Percentiles rank a stretch among this genome's conserved stretches.
Evolutionary conservation across 2,329 filamentous ascomycete species (phyloP).

Genomic region (Conoideocrella luteorostrata): DNA sequence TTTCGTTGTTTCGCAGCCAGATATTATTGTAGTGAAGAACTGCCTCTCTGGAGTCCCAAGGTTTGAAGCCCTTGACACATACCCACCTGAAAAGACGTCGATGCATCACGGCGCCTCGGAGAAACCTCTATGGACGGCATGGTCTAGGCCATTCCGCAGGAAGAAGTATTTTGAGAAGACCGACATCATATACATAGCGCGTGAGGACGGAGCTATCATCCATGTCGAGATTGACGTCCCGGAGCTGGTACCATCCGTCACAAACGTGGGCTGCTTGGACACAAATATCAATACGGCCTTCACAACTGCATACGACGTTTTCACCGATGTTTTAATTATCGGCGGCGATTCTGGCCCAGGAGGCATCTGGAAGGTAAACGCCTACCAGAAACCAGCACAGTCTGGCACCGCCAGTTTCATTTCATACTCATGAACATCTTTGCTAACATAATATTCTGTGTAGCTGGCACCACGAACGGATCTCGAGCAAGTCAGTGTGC

Average conservation of each 20-base stretch:
- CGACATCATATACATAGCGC: conserved; percentile 78
- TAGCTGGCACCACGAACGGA: conserved; percentile 50
- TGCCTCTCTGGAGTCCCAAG: conserved; percentile 44
- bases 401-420: conserved; percentile 9
- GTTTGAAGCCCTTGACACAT: conserved; percentile 39
- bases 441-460: not conserved
- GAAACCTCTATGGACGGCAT: conserved; percentile 69
- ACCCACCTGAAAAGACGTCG: conserved; percentile 32
- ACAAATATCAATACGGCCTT: conserved; percentile 79
- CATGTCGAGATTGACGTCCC: conserved; percentile 62
- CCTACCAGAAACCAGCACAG: not conserved
- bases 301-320: conserved; percentile 61
- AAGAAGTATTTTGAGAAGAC: conserved; percentile 54
- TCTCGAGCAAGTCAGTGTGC: conserved; percentile 34
- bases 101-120: conserved; percentile 41
- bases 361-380: conserved; percentile 62
- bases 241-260: conserved; percentile 47
- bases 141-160: conserved; percentile 70
- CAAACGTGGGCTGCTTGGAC: conserved; percentile 55
- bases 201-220: conserved; percentile 78
- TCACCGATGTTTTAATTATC: conserved; percentile 71
- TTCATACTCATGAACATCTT: not conserved
- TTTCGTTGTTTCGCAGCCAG: conserved; percentile 56
- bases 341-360: conserved; percentile 75
- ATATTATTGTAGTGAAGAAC: conserved; percentile 50